Base-by-base conservation (phyloP, 208 protist species). In the Leishmania gerbilli region DNA sequence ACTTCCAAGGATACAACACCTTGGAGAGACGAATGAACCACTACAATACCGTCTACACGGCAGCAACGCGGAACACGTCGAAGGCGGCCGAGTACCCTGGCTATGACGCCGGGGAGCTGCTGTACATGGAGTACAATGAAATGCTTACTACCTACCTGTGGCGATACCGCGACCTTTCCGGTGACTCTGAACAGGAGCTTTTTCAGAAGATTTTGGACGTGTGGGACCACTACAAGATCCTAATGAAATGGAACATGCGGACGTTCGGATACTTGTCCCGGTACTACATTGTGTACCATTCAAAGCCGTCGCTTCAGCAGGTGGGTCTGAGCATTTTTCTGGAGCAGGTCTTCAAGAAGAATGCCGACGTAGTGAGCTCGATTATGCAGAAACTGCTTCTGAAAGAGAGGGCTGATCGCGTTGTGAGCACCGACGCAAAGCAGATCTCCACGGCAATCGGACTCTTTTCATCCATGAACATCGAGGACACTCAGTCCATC, bases 41-140 rank as follows among this genome's bases (percentile, higher is more conserved):
- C 81, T 98, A 97, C 76, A 90, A 84, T 74, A 96, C 92, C 0
- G 95, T 98, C 3, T 98, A 96, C 83, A 96, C 82, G 1, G 90
- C 89, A 7, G 93, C 92, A 21, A 96, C 92, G 60, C 92, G 92
- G 17, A 94, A 90, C 37, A 90, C 88, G 42, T 87, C 83, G 37
- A 90, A 88, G 45, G 79, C 84, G 9, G 83, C 86, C 9, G 83
- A 90, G 75, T 90, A 87, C 62, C 85, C 88, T 27, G 91, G 91
- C 62, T 96, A 91, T 72, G 87, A 93, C 49, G 89, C 88, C 8
- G 89, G 90, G 62, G 92, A 96, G 53, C 74, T 96, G 31, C 85
- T 98, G 72, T 98, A 96, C 84, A 95, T 95, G 85, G 93, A 98
- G 72, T 98, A 93, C 85, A 92, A 98, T 78, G 92, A 96, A 82